Percentiles rank a stretch among this genome's conserved stretches.
Conservation (phyloP, 2,329 filamentous ascomycete species). For the Colletotrichum sp. region DNA sequence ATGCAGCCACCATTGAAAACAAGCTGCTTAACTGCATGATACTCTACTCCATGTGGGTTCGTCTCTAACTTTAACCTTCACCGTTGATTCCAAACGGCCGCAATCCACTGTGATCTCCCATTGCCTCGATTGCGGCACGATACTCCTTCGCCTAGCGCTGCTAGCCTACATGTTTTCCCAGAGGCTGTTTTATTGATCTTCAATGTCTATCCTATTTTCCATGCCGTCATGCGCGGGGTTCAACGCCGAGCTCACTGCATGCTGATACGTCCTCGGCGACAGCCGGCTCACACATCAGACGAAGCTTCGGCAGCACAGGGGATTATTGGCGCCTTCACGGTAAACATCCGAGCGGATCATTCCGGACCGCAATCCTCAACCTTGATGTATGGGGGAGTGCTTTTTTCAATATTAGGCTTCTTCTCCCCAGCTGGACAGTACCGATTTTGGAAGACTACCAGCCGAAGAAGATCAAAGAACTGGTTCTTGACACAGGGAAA, state of each 20-base stretch:
- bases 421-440: background rate
- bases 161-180: fast-evolving
- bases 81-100: background rate
- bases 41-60: background rate
- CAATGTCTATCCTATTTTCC: background rate
- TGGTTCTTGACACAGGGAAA: background rate
- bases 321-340: background rate
- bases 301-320: background rate
- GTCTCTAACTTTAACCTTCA: background rate
- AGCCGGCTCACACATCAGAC: background rate
- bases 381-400: background rate
- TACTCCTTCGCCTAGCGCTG: background rate
- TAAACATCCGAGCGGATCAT: background rate
- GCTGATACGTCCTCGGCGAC: constrained; percentile 3
- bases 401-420: background rate
- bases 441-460: background rate
- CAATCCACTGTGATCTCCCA: background rate
- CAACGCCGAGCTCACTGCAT: background rate
- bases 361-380: background rate
- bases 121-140: background rate
- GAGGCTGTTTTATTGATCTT: background rate
- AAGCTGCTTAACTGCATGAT: background rate
- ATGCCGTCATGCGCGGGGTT: background rate
- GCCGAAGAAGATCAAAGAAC: background rate
- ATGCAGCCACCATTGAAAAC: background rate